A percentile compares a stretch with the other conserved stretches of the same genome.
Conservation (phyloP, 2,329 filamentous ascomycete genomes). For the Penicillium sp. region DNA sequence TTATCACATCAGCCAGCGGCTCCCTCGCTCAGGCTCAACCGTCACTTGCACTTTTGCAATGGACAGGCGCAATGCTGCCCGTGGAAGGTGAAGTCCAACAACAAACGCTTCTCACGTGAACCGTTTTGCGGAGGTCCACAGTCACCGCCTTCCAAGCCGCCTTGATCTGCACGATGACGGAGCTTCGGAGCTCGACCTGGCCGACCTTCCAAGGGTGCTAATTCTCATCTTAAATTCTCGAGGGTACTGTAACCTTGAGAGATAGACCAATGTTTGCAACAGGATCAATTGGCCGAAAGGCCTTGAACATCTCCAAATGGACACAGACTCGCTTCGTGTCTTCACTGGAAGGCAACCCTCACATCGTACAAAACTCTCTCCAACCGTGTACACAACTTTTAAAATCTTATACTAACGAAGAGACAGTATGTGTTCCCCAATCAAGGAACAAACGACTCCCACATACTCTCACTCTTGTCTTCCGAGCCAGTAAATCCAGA, state of each 20-base stretch:
- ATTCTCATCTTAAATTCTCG: neutral
- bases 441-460: slow-evolving; percentile 38
- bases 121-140: neutral
- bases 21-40: slow-evolving; percentile 4
- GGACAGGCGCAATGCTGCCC: slow-evolving; percentile 4
- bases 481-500: slow-evolving; percentile 55
- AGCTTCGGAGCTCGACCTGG: neutral
- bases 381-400: neutral
- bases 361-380: slow-evolving; percentile 38
- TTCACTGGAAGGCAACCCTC: slow-evolving; percentile 40
- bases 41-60: slow-evolving; percentile 5
- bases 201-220: neutral
- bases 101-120: slow-evolving; percentile 1
- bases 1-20: slow-evolving; percentile 1
- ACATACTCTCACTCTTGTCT: slow-evolving; percentile 59
- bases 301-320: slow-evolving; percentile 21
- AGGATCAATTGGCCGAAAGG: slow-evolving; percentile 22
- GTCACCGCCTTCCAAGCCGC: slow-evolving; percentile 20
- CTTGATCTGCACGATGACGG: slow-evolving; percentile 17
- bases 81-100: neutral
- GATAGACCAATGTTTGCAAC: slow-evolving; percentile 27
- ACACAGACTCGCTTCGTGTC: slow-evolving; percentile 34
- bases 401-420: slow-evolving; percentile 15
- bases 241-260: neutral
- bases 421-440: slow-evolving; percentile 54